Base-by-base conservation (phyloP, 805 yeast genomes). In the Saccharomycopsis amapae region DNA sequence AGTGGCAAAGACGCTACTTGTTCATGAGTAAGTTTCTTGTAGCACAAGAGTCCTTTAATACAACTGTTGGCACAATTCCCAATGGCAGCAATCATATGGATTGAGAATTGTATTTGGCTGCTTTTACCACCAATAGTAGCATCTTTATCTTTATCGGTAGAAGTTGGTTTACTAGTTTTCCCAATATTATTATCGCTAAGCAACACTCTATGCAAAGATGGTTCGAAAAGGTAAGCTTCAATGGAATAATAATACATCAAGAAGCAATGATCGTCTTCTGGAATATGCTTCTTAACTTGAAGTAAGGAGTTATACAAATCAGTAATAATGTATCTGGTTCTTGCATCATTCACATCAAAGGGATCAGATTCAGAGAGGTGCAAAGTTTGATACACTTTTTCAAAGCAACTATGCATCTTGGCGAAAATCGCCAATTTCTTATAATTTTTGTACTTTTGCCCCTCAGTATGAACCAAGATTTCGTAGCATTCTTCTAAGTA, bases 191-290 rank as follows among this genome's bases (percentile, higher is more conserved):
- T n/a, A 4, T 26, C 38, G 18, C 31, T 15, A 18, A 43, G 25
- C 20, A 46, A 37, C 12, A 59, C 54, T 20, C 55, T 55, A 12
- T 58, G 59, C 43, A 65, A 57, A 33, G 63, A 60, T 46, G 83
- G 84, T 57, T 81, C 85, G 55, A 78, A 75, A 13, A 81, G 60
- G 57, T 76, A 79, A 0, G 85, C 85, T 56, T 79, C 81, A 20
- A 79, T 79, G 1, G 85, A 75, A 55, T 73, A 76, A 55, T 67
- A 74, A 58, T 71, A 79, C 2, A 81, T 68, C 59, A 73, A 59
- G 34, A 69, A 56, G 32, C 68, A 65, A 47, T 67, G 68, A 30
- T 72, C 68, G 18, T 63, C 61, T 3, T 57, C 49, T 2, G 62
- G 56, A 25, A 79, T 69, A 38, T 64, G 58, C 13, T 55, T 55